A percentile compares a stretch with the other conserved stretches of the same genome.
Evolutionary conservation across 2,329 filamentous ascomycete species (phyloP).

Genomic region (Passalora sequoiae): DNA sequence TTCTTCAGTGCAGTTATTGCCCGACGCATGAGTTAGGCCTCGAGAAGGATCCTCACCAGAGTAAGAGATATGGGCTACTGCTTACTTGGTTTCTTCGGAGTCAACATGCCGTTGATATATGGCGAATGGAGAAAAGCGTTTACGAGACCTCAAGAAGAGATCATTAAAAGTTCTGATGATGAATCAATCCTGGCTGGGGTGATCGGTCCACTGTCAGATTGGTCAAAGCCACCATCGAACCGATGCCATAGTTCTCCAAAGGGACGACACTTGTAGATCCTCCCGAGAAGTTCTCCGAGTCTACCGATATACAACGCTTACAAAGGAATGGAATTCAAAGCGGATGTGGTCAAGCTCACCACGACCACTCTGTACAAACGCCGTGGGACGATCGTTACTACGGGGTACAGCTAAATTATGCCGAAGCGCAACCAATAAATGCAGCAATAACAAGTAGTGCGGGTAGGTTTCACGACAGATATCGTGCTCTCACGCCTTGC

Average conservation of each 20-base stretch:
- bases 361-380: not conserved
- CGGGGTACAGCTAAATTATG: not conserved
- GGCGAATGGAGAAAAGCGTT: slow-evolving; percentile 18
- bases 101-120: slow-evolving; percentile 19
- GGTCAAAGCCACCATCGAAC: not conserved
- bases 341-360: no score
- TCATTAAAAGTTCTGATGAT: slow-evolving; percentile 13
- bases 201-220: not conserved
- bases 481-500: not conserved
- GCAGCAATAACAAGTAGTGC: not conserved
- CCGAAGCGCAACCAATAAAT: not conserved
- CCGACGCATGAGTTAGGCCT: slow-evolving; percentile 13
- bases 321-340: no score
- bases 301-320: no score
- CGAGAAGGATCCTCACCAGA: slow-evolving; percentile 8
- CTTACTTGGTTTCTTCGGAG: slow-evolving; percentile 19
- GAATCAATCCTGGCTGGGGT: not conserved
- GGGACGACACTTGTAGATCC: not conserved
- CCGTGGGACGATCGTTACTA: not conserved
- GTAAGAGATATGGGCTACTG: slow-evolving; percentile 18
- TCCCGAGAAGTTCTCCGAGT: not conserved
- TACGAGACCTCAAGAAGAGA: slow-evolving; percentile 18
- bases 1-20: not conserved
- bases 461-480: not conserved
- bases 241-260: not conserved